phyloP scores from a whole-genome alignment of 192 early-diverging fungal species.

The Rhizophagus clarus region DNA sequence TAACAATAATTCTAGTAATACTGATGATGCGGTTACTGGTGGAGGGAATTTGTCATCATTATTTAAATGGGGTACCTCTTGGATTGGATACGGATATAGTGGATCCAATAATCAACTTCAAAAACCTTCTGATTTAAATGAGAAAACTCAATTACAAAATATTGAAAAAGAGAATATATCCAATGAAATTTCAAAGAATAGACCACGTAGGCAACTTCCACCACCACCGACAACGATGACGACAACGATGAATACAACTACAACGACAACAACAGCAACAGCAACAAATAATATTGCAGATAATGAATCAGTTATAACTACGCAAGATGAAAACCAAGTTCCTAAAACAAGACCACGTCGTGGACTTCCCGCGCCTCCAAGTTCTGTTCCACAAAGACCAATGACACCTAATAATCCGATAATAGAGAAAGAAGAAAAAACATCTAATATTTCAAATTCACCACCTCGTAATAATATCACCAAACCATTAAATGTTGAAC shows the following conservation, averaged over 20 bases:
- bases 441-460: background rate
- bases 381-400: background rate
- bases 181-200: background rate
- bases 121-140: no score
- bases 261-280: background rate
- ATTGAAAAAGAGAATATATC: background rate
- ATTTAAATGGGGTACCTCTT: slow-evolving; percentile 25
- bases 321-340: background rate
- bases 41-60: slow-evolving; percentile 18
- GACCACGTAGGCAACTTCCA: background rate
- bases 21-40: background rate
- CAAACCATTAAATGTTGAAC: background rate
- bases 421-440: background rate
- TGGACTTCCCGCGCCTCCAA: background rate
- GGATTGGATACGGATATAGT: slow-evolving; percentile 4
- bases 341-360: background rate
- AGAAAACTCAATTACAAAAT: no score
- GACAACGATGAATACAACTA: no score
- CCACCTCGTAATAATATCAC: background rate
- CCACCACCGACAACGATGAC: background rate
- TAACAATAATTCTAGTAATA: background rate
- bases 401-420: background rate
- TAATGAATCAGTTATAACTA: background rate
- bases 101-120: background rate
- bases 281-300: background rate